These are phyloP conservation scores for Tuctoria greenei DNA, from an alignment of 176 grass and related monocot genomes.

Conservation along the genomic window DNA sequence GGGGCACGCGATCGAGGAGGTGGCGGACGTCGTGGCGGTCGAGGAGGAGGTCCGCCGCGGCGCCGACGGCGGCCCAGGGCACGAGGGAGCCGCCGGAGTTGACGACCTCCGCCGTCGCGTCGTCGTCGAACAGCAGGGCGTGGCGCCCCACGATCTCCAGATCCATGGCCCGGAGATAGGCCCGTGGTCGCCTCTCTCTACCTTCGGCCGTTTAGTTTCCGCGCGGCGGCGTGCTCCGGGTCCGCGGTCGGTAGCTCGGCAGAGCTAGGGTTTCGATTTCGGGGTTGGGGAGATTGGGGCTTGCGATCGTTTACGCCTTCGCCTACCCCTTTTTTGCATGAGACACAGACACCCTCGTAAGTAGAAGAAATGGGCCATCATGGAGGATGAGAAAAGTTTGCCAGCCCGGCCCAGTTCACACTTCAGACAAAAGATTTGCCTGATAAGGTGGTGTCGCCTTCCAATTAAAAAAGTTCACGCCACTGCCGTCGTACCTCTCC, in stretches of 20 bases:
- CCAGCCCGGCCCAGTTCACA: background rate
- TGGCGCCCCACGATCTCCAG: conserved; percentile 73
- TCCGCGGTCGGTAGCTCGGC: conserved; percentile 14
- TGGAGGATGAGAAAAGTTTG: background rate
- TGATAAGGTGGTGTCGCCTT: no score
- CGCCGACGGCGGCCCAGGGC: conserved; percentile 62
- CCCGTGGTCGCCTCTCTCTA: background rate
- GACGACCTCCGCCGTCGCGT: conserved; percentile 66
- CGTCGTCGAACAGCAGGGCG: conserved; percentile 89
- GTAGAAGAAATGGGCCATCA: background rate
- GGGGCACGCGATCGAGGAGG: conserved; percentile 91
- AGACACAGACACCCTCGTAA: no score
- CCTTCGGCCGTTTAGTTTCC: background rate
- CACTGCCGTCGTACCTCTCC: no score
- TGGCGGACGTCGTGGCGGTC: conserved; percentile 93
- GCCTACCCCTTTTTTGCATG: background rate
- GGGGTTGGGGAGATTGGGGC: background rate
- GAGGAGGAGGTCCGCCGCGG: conserved; percentile 64
- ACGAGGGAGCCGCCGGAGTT: conserved; percentile 75
- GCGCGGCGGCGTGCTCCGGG: conserved; percentile 1
- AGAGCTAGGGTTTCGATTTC: conserved; percentile 46
- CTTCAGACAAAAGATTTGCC: background rate
- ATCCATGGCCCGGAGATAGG: conserved; percentile 46
- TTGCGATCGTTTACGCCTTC: background rate
- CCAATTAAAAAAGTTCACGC: no score